Base-by-base conservation (phyloP, 768 basidiomycete species). In the Boletus edulis region DNA sequence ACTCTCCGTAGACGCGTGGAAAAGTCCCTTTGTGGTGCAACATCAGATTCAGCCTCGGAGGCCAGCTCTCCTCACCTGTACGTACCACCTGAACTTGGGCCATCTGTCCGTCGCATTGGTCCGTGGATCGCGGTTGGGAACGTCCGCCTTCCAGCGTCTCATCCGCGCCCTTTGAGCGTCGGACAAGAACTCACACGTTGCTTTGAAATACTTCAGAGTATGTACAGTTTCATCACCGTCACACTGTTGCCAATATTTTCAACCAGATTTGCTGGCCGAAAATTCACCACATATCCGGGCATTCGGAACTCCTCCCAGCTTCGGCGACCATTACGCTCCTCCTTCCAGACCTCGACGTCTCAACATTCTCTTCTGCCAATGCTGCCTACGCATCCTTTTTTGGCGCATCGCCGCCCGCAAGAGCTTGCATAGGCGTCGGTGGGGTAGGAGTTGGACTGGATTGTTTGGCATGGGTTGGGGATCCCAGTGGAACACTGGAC, bases 351-450 rank as follows among this genome's bases (percentile, higher is more conserved):
- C 95, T 98, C 77, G 81, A 86, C 22, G 50, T 45, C 3, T 15
- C 67, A 6, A 73, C 86, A 31, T 99, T 99, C 67, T 73, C 81
- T 1, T 70, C 73, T 3, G 83, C 94, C 39, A 99, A 99, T 75
- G 74, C 77, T 1, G 78, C 87, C 9, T 98, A 98, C 68, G 73
- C 80, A 3, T 78, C 81, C 17, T 93, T 84, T 70, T 98, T 98
- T 69, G 94, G 94, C 2, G 80, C 81, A 17, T 94, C 92, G 43
- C 97, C 97, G 0, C 97, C 97, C 8, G 85, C 94, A 1, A 85
- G 97, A 8, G 95, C 94, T n/a, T 98, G 95, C 68, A 89, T 98
- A 5, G 87, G 87, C 11, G 85, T 91, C 1, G 81, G 85, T 54
- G 78, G 78, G 4, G 68, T 76, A 35, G 80, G 82, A 3, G 75